Evolutionary conservation across 139 green algal species (phyloP).

Genomic region (Desmodesmus armatus): DNA sequence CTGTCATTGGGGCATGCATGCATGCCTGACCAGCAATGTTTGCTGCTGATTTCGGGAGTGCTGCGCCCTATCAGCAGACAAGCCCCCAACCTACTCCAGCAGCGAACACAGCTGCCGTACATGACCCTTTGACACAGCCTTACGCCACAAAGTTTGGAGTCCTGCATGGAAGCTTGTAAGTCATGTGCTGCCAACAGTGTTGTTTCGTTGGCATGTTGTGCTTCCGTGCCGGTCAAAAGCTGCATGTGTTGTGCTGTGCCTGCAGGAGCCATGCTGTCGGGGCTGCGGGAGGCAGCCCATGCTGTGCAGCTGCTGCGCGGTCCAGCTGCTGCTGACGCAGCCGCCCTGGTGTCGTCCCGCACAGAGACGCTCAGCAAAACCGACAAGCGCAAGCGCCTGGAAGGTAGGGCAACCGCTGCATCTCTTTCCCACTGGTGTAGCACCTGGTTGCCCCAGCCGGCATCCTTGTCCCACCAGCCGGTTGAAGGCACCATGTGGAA

Average conservation of each 20-base stretch:
- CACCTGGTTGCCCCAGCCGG: background rate
- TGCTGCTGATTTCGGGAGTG: background rate
- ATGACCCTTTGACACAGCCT: background rate
- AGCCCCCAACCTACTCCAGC: background rate
- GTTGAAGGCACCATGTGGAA: no score
- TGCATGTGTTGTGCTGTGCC: background rate
- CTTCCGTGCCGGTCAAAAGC: background rate
- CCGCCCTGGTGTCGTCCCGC: slow-evolving; percentile 6
- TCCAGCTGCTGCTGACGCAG: slow-evolving; percentile 7
- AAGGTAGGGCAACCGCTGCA: background rate
- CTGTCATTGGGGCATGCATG: no score
- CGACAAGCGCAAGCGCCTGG: background rate
- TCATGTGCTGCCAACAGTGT: background rate
- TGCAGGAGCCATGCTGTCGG: slow-evolving; percentile 46
- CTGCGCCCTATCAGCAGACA: no score
- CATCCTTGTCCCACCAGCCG: no score
- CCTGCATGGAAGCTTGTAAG: background rate
- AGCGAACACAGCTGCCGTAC: background rate
- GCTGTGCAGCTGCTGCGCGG: slow-evolving; percentile 59
- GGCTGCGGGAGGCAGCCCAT: slow-evolving; percentile 70
- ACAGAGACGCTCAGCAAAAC: slow-evolving; percentile 15
- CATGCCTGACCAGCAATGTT: no score
- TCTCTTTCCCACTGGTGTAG: background rate
- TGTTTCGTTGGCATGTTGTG: background rate
- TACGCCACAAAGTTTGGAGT: background rate